Conservation (phyloP, 768 basidiomycete genomes). For the Termitomyces heimii region DNA sequence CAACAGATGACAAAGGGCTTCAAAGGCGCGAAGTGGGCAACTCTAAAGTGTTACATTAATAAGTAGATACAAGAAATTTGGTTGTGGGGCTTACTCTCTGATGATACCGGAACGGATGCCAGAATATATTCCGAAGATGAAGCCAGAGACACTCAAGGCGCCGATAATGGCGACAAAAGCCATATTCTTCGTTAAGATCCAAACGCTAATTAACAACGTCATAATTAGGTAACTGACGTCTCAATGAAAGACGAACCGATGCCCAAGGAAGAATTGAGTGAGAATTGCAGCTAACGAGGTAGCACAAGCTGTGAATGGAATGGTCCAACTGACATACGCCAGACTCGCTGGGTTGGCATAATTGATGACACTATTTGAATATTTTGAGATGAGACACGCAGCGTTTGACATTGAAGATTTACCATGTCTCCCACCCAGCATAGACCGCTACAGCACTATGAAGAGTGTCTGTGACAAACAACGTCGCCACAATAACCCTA, state of each 20-base stretch:
- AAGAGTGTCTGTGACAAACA: slow-evolving; percentile 26
- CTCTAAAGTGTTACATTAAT: slow-evolving; percentile 19
- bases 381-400: neutral
- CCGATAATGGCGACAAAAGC: slow-evolving; percentile 28
- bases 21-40: slow-evolving; percentile 35
- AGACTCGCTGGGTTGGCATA: slow-evolving; percentile 31
- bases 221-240: neutral
- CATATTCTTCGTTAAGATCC: slow-evolving; percentile 28
- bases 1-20: slow-evolving; percentile 38
- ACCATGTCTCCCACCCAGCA: slow-evolving; percentile 24
- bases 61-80: neutral
- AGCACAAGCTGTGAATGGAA: slow-evolving; percentile 43
- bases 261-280: slow-evolving; percentile 43
- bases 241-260: slow-evolving; percentile 27
- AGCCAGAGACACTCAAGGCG: slow-evolving; percentile 30
- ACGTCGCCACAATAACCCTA: slow-evolving; percentile 22
- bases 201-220: slow-evolving; percentile 20
- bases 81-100: slow-evolving; percentile 24
- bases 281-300: slow-evolving; percentile 41
- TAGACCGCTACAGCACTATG: slow-evolving; percentile 30
- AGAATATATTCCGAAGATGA: slow-evolving; percentile 36
- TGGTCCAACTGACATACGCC: slow-evolving; percentile 37
- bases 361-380: slow-evolving; percentile 28
- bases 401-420: neutral
- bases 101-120: slow-evolving; percentile 39